These are phyloP conservation scores for thale cress (Arabidopsis thaliana) DNA, from an alignment of 345 rosid species.

Conservation along the genomic window TAIR10.1 NC_003076.8:6710501-6711000, in stretches of 20 bases:
- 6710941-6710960: constrained; percentile 89
- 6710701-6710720: constrained; percentile 84
- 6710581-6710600: constrained; percentile 68
- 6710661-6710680: constrained; percentile 15
- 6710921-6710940: constrained; percentile 76
- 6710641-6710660: constrained; percentile 19
- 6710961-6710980: constrained; percentile 70
- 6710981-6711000: constrained; percentile 80
- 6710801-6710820: constrained; percentile 63
- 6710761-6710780: constrained; percentile 93
- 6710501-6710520: constrained; percentile 12
- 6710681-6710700: constrained; percentile 39
- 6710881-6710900: not conserved
- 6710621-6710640: constrained; percentile 66
- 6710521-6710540: not conserved
- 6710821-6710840: constrained; percentile 97
- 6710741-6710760: constrained; percentile 76
- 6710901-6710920: constrained; percentile 10
- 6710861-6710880: constrained; percentile 23
- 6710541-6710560: constrained; percentile 57
- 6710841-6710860: constrained; percentile 55
- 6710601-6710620: constrained; percentile 68
- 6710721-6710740: constrained; percentile 77
- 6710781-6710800: constrained; percentile 70
- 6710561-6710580: constrained; percentile 72